Evolutionary conservation across 768 basidiomycete species (phyloP).

Genomic region (Calvatia gigantea): DNA sequence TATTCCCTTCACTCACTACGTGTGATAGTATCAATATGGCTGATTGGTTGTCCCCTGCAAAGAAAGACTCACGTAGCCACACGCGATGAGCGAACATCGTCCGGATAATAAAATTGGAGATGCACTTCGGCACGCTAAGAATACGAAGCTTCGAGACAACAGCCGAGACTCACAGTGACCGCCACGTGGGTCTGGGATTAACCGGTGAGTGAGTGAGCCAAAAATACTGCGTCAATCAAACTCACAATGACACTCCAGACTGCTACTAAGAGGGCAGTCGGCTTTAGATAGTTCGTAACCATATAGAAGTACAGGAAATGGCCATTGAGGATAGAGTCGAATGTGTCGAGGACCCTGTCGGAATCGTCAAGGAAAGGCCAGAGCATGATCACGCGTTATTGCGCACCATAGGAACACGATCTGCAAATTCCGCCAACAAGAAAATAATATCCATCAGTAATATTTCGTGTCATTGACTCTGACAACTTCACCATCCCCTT

Average conservation of each 20-base stretch:
- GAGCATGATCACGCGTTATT: neutral
- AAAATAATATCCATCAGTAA: neutral
- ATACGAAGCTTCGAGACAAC: neutral
- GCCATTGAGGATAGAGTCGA: constrained; percentile 47
- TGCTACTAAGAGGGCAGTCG: constrained; percentile 35
- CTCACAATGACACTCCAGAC: constrained; percentile 57
- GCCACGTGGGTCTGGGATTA: constrained; percentile 45
- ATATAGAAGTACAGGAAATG: constrained; percentile 60
- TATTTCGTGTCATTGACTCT: neutral
- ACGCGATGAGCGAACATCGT: constrained; percentile 49
- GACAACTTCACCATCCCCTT: constrained; percentile 33
- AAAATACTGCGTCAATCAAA: neutral
- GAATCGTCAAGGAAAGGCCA: neutral
- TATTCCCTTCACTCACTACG: constrained; percentile 44
- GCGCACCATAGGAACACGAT: constrained; percentile 34
- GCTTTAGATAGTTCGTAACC: constrained; percentile 51
- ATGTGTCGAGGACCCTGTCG: constrained; percentile 49
- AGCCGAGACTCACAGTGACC: constrained; percentile 39
- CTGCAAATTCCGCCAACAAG: constrained; percentile 14
- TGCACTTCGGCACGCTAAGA: constrained; percentile 28
- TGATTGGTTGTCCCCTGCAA: neutral
- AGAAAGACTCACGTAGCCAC: constrained; percentile 40
- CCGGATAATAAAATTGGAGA: constrained; percentile 49
- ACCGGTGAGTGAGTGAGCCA: neutral
- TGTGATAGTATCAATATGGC: neutral